phyloP scores from a whole-genome alignment of 768 basidiomycete genomes.

The Calocybe cyanea region DNA sequence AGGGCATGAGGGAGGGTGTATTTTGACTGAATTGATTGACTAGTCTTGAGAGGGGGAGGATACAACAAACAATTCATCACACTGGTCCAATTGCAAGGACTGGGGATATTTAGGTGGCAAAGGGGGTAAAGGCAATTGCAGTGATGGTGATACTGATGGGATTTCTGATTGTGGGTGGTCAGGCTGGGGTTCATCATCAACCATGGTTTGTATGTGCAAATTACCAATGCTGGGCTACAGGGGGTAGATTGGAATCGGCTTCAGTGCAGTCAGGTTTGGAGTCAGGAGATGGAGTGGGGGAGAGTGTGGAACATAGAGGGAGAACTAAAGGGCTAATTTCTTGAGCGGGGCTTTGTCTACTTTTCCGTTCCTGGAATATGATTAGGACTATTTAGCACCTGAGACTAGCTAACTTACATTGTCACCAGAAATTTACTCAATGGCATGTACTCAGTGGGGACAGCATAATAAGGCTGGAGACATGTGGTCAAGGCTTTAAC shows the following conservation, averaged over 20 bases:
- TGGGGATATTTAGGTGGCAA: not conserved
- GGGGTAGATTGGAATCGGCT: constrained; percentile 2
- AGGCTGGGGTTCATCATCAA: not conserved
- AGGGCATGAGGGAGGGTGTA: too few relatives aligned
- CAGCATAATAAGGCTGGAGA: not conserved
- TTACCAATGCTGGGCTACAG: constrained; percentile 6
- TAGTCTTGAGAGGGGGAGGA: too few relatives aligned
- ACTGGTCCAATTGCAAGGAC: not conserved
- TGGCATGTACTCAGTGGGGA: not conserved
- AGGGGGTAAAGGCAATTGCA: constrained; percentile 4
- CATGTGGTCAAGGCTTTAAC: not conserved
- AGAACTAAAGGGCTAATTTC: constrained; percentile 27
- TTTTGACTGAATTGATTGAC: too few relatives aligned
- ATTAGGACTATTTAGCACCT: not conserved
- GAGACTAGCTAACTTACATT: not conserved
- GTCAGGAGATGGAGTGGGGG: constrained; percentile 1
- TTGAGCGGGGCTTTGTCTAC: constrained; percentile 34
- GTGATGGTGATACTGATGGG: constrained; percentile 11
- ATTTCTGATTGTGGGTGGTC: not conserved
- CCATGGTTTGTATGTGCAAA: constrained; percentile 7
- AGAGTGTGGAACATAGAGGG: constrained; percentile 4
- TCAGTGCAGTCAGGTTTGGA: constrained; percentile 2
- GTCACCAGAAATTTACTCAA: not conserved
- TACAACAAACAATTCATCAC: not conserved
- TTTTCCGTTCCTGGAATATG: constrained; percentile 4